Evolutionary conservation across 1,284 basidiomycete genomes (phyloP).

Genomic region (Ganoderma lucidum): DNA sequence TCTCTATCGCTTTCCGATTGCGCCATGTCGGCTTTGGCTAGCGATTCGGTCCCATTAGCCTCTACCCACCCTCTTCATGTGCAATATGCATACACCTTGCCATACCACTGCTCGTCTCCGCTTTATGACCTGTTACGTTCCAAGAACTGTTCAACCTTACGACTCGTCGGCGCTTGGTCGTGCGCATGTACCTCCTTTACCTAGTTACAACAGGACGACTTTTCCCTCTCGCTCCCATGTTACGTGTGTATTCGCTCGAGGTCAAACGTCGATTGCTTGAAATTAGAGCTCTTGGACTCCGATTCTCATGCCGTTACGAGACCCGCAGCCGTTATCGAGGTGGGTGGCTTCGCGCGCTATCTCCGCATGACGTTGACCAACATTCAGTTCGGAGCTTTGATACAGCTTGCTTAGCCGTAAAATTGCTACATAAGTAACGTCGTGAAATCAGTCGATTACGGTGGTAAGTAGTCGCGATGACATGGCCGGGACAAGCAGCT

Average conservation of each 20-base stretch:
- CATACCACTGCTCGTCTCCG: neutral
- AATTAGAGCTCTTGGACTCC: neutral
- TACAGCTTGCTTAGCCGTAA: neutral
- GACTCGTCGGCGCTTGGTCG: neutral
- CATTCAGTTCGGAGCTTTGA: neutral
- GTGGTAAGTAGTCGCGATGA: neutral
- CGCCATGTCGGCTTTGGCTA: neutral
- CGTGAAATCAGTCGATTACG: neutral
- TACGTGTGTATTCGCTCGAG: neutral
- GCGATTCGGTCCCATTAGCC: neutral
- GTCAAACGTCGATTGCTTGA: neutral
- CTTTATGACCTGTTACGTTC: slow-evolving; percentile 6
- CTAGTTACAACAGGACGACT: slow-evolving; percentile 1
- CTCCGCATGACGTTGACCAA: neutral
- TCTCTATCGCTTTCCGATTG: neutral
- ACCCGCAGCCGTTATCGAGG: neutral
- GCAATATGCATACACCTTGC: neutral
- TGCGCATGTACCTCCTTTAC: neutral
- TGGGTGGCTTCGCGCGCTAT: neutral
- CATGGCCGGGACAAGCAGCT: neutral
- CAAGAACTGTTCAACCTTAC: slow-evolving; percentile 7
- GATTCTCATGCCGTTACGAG: neutral
- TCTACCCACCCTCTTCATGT: neutral
- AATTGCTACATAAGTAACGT: too few relatives aligned
- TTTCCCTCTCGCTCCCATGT: neutral